Base-by-base conservation (phyloP, 768 basidiomycete species). In the Amyloporia xantha region DNA sequence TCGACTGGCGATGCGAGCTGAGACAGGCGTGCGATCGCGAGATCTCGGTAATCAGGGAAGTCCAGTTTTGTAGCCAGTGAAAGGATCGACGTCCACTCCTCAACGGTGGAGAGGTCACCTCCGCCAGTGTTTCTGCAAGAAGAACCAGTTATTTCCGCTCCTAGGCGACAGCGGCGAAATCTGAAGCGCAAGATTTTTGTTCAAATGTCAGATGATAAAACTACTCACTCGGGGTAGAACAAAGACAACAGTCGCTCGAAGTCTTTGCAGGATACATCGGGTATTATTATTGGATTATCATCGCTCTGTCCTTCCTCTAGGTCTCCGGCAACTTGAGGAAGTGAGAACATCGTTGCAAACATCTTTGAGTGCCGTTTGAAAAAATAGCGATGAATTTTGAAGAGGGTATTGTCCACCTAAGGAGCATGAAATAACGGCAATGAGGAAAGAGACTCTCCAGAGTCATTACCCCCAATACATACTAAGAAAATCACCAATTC, bases 41-140 rank as follows among this genome's bases (percentile, higher is more conserved):
- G 59, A 30, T 39, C 36, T 33, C 62, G 58, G 41, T 67, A 55
- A 38, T 44, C 54, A 12, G 54, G 47, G 56, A 67, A 67, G 24
- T 50, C 51, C 56, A 56, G 69, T 26, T 45, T 54, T 19, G 60
- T 62, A 5, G 67, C 53, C 42, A 70, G 54, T 20, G 56, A 52
- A 36, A 70, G 61, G 43, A 68, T 61, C 20, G 64, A 62, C 19
- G 58, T 59, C 68, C 70, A 71, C 40, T 69, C 66, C 12, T 59
- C 55, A 19, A 55, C 37, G 10, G 60, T 57, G 17, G 51, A 15
- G 12, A 63, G 58, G 48, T 61, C 58, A 49, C 61, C 60, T 19
- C 57, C 44, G 12, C 58, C 53, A 27, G 65, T 37, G 20, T 58
- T 47, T 9, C 65, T 65, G 51, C 6, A 26, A 33, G 13, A 17